Conservation (phyloP, 2,329 filamentous ascomycete genomes). For the Cladosporium cucumerinum region DNA sequence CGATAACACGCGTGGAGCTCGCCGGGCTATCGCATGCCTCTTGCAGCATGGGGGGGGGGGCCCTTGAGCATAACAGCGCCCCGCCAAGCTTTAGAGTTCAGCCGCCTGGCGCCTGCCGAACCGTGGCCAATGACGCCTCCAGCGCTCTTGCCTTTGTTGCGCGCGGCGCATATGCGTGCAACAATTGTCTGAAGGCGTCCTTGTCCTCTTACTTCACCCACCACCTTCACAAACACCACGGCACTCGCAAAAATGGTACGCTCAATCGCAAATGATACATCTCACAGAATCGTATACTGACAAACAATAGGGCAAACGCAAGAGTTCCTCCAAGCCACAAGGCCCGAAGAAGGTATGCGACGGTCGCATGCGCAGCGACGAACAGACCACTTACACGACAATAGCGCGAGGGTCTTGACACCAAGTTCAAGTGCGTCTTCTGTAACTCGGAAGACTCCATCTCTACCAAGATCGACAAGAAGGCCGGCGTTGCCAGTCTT, state of each 20-base stretch:
- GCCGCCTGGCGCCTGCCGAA: neutral
- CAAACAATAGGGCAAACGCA: conserved; percentile 75
- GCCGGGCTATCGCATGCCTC: neutral
- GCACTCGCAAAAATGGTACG: conserved; percentile 5
- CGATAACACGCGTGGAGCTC: conserved; percentile 6
- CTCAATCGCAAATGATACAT: no score
- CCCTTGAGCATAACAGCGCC: neutral
- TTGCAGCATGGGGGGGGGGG: no score
- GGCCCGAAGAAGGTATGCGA: conserved; percentile 72
- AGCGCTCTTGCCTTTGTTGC: neutral
- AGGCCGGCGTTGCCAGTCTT: conserved; percentile 77
- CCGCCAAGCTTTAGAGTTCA: neutral
- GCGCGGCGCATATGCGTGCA: neutral
- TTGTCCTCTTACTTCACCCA: neutral
- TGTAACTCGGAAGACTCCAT: conserved; percentile 97
- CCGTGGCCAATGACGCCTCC: neutral
- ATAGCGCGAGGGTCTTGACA: conserved; percentile 64
- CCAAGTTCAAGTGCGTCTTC: conserved; percentile 93
- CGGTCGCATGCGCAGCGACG: neutral
- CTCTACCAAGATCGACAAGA: conserved; percentile 88
- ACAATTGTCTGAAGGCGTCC: neutral
- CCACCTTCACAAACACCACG: neutral
- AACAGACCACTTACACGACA: neutral
- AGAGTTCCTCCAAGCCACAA: conserved; percentile 76
- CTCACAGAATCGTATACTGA: neutral